phyloP scores from a whole-genome alignment of 108 stramenopile species.

The Pseudonitzschia multistriata region DNA sequence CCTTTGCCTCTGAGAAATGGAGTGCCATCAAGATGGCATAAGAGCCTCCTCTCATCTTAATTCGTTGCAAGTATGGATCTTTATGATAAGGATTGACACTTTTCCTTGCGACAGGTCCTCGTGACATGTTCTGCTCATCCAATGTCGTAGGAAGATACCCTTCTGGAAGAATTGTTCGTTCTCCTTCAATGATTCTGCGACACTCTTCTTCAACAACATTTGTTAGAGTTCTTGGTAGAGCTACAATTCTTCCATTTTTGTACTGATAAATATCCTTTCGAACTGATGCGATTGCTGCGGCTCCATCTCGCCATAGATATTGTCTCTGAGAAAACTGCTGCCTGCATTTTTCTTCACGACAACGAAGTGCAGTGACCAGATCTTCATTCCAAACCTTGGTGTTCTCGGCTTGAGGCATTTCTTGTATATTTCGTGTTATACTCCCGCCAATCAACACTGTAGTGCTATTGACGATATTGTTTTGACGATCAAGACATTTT shows the following conservation, averaged over 20 bases:
- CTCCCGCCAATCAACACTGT: neutral
- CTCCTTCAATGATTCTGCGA: slow-evolving; percentile 23
- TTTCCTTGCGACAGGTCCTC: neutral
- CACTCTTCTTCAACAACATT: slow-evolving; percentile 28
- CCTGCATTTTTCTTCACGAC: slow-evolving; percentile 21
- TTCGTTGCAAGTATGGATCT: slow-evolving; percentile 32
- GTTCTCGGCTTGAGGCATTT: slow-evolving; percentile 15
- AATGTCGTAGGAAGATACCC: slow-evolving; percentile 19
- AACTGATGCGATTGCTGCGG: slow-evolving; percentile 12
- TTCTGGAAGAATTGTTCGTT: slow-evolving; percentile 8
- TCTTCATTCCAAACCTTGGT: slow-evolving; percentile 39
- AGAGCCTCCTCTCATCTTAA: slow-evolving; percentile 31
- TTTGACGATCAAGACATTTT: neutral
- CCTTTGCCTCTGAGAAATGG: slow-evolving; percentile 16
- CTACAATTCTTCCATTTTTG: slow-evolving; percentile 21
- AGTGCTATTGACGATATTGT: neutral
- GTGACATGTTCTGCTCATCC: slow-evolving; percentile 15
- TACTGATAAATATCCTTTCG: slow-evolving; percentile 27
- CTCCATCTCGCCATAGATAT: slow-evolving; percentile 31
- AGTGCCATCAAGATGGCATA: slow-evolving; percentile 41
- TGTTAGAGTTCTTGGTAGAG: slow-evolving; percentile 11
- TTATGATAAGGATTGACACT: slow-evolving; percentile 6
- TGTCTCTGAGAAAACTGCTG: slow-evolving; percentile 21
- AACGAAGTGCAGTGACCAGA: slow-evolving; percentile 24
- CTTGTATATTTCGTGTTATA: neutral